Conservation (phyloP, 345 rosid genomes). For the Balakata baccata region DNA sequence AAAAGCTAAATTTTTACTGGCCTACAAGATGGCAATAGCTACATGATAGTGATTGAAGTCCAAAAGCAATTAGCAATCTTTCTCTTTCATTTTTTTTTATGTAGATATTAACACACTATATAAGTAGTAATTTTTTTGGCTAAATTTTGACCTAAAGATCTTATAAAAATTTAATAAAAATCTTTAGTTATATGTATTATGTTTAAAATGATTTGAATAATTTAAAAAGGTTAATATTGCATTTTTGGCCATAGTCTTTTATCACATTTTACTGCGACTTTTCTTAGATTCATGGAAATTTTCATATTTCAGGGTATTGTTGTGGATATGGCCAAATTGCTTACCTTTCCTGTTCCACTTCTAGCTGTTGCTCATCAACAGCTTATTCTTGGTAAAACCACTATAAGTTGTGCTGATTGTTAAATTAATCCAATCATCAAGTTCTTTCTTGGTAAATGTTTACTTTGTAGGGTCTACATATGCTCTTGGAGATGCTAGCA, state of each 20-base stretch:
- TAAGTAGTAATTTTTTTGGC: neutral
- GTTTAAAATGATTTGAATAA: neutral
- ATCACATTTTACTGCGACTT: neutral
- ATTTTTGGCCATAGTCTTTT: neutral
- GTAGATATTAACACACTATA: too few species aligned
- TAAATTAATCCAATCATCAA: conserved; percentile 7
- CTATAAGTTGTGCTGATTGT: conserved; percentile 3
- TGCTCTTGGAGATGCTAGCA: conserved; percentile 39
- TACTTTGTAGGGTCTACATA: conserved; percentile 52
- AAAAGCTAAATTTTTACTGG: neutral
- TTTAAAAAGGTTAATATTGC: neutral
- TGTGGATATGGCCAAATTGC: conserved; percentile 65
- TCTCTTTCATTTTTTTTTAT: neutral
- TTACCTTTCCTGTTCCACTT: conserved; percentile 78
- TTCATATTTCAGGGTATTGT: conserved; percentile 54
- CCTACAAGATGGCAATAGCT: neutral
- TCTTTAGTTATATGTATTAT: neutral
- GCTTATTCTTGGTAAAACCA: conserved; percentile 60
- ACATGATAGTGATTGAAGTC: too few species aligned
- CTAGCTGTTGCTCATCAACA: conserved; percentile 78
- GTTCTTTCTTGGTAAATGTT: conserved; percentile 17
- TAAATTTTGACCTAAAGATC: neutral
- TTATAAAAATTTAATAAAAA: neutral
- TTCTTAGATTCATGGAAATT: conserved; percentile 20
- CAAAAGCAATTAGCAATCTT: neutral